These are phyloP conservation scores for Brassica balearica DNA, from an alignment of 441 rosid genomes.

Conservation along the genomic window DNA sequence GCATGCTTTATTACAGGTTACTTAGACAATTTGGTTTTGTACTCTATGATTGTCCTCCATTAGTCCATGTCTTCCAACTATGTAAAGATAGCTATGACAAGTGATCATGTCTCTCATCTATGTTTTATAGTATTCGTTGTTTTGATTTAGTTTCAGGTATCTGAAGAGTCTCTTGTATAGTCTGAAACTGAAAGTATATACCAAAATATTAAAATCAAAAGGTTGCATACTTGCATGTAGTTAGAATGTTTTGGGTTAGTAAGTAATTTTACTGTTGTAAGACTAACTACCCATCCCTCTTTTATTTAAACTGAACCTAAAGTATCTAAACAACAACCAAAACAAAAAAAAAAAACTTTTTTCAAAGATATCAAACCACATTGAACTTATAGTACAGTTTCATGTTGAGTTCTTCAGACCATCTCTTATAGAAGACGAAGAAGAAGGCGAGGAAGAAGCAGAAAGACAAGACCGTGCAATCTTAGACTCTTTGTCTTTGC, in stretches of 20 bases:
- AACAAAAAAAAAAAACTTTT: slow-evolving; percentile 12
- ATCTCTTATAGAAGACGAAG: slow-evolving; percentile 36
- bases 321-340: neutral
- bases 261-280: slow-evolving; percentile 18
- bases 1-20: slow-evolving; percentile 15
- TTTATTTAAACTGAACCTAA: slow-evolving; percentile 23
- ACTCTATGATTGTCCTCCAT: slow-evolving; percentile 20
- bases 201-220: slow-evolving; percentile 9
- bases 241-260: slow-evolving; percentile 17
- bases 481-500: slow-evolving; percentile 72
- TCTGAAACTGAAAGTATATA: neutral
- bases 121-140: neutral
- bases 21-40: slow-evolving; percentile 1
- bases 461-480: slow-evolving; percentile 51
- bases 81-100: slow-evolving; percentile 6
- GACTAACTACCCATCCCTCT: slow-evolving; percentile 11
- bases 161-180: neutral
- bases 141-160: slow-evolving; percentile 5
- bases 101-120: neutral
- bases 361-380: slow-evolving; percentile 24
- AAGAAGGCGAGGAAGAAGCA: slow-evolving; percentile 65
- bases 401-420: slow-evolving; percentile 22
- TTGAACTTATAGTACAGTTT: slow-evolving; percentile 10
- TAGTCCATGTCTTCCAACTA: slow-evolving; percentile 12
- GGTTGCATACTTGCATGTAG: slow-evolving; percentile 17